These are phyloP conservation scores for Ogataea ramenticola DNA, from an alignment of 805 yeast species.

Conservation along the genomic window DNA sequence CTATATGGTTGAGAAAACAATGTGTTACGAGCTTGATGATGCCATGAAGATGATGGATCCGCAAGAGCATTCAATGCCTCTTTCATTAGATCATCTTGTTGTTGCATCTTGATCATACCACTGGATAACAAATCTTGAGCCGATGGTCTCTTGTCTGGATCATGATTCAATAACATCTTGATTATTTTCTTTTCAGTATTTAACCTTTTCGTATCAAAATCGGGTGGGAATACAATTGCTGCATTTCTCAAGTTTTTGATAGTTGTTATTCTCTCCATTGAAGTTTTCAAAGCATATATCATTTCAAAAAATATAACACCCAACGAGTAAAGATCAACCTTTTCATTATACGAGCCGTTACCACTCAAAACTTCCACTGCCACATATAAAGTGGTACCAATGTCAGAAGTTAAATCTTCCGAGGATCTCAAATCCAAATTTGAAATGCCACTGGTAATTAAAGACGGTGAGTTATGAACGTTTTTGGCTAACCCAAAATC, in stretches of 20 bases:
- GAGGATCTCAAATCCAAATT: slow-evolving; percentile 21
- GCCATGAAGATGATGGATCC: slow-evolving; percentile 92
- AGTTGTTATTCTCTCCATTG: slow-evolving; percentile 84
- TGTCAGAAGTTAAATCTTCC: slow-evolving; percentile 83
- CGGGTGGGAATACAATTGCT: slow-evolving; percentile 61
- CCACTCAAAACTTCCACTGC: slow-evolving; percentile 83
- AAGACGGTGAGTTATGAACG: slow-evolving; percentile 45
- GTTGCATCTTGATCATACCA: slow-evolving; percentile 81
- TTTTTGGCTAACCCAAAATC: slow-evolving; percentile 96
- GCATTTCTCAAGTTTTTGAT: slow-evolving; percentile 57
- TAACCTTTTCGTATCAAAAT: slow-evolving; percentile 46
- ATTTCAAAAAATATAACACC: slow-evolving; percentile 95
- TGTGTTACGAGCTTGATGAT: slow-evolving; percentile 82
- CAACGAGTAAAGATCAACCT: slow-evolving; percentile 91
- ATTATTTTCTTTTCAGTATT: slow-evolving; percentile 64
- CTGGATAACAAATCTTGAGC: slow-evolving; percentile 71
- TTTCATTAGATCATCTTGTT: slow-evolving; percentile 82
- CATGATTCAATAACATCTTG: slow-evolving; percentile 61
- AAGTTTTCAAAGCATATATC: slow-evolving; percentile 79
- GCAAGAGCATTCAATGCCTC: slow-evolving; percentile 82
- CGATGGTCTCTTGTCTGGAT: slow-evolving; percentile 71
- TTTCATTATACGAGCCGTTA: slow-evolving; percentile 73
- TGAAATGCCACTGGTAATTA: slow-evolving; percentile 14
- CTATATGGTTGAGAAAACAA: slow-evolving; percentile 80
- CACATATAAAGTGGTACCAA: slow-evolving; percentile 90